These are phyloP conservation scores for Talaromyces stipitatus DNA, from an alignment of 495 filamentous ascomycete genomes.

Conservation along the genomic window DNA sequence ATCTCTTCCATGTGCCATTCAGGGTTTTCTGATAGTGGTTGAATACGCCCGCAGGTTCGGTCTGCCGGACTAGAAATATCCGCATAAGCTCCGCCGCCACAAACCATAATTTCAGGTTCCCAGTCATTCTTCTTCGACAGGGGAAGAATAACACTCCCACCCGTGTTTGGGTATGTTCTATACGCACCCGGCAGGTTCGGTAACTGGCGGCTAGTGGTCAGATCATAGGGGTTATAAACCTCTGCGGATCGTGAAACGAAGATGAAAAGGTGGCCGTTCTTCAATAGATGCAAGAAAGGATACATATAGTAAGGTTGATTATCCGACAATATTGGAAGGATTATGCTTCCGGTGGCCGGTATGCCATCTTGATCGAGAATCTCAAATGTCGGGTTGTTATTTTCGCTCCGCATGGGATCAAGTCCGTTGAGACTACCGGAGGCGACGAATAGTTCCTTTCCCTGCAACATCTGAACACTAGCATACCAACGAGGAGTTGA, in stretches of 20 bases:
- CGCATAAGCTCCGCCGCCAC: constrained; percentile 57
- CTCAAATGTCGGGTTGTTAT: constrained; percentile 61
- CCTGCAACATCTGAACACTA: constrained; percentile 49
- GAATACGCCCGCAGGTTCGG: constrained; percentile 50
- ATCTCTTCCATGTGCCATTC: constrained; percentile 56
- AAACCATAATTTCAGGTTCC: constrained; percentile 48
- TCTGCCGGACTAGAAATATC: constrained; percentile 54
- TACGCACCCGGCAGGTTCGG: constrained; percentile 53
- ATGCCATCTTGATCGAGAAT: constrained; percentile 39
- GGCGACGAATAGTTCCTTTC: constrained; percentile 50
- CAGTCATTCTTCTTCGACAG: constrained; percentile 44
- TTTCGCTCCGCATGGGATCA: constrained; percentile 43
- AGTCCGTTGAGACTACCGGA: constrained; percentile 55
- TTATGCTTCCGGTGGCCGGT: constrained; percentile 32
- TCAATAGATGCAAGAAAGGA: constrained; percentile 53
- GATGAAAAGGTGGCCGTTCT: constrained; percentile 48
- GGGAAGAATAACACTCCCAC: constrained; percentile 51
- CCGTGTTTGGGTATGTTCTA: constrained; percentile 59
- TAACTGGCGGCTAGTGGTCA: constrained; percentile 30
- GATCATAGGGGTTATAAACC: constrained; percentile 40
- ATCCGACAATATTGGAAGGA: constrained; percentile 43
- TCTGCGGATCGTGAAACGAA: constrained; percentile 50
- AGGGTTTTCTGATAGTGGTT: constrained; percentile 41
- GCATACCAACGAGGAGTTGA: constrained; percentile 52
- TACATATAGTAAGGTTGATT: constrained; percentile 64